Base-by-base conservation (phyloP, 1,284 basidiomycete species). In the Neonothopanus nambi region DNA sequence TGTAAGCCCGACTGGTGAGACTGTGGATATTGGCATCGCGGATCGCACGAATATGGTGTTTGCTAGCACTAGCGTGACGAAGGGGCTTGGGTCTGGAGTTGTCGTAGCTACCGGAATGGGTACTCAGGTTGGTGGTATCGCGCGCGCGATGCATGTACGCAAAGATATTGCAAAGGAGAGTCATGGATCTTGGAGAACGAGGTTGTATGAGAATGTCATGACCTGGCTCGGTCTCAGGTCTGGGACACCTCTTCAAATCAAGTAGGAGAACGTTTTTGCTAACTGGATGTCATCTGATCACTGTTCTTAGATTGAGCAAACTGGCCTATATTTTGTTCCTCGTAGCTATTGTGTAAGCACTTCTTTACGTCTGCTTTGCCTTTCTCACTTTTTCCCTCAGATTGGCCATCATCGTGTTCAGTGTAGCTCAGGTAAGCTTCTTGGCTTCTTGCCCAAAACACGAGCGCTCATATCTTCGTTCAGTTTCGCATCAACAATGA, bases 41-140 rank as follows among this genome's bases (percentile, higher is more conserved):
- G 81, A 85, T 62, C 76, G 80, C 30, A 65, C 78, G 57, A 84
- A 82, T 58, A 73, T 84, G 65, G 79, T 70, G 28, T 76, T 71
- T 67, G 78, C 83, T 5, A 84, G 82, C 3, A 81, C 81, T 9
- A 74, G 80, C 47, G 79, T 88, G 20, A 82, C 84, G 52, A 87
- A 87, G 67, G 86, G 86, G 43, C 77, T 85, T 41, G 84, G 78
- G 1, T 75, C 74, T 5, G 81, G 80, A 38, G 71, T 88, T 37
- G 79, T 84, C 51, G 74, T 81, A 51, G 73, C 72, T 3, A 87
- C 82, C 8, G 85, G 80, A 4, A 89, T 89, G 86, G 70, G 71
- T 56, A 88, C 85, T 15, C 81, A 84, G 57, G 65, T 87, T 42
- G 82, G 84, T 17, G 77, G 76, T 46, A 85, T 85, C 58, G 82